A percentile compares a stretch with the other conserved stretches of the same genome.
Conservation (phyloP, 2,329 filamentous ascomycete genomes). For the Alternaria burnsii region DNA sequence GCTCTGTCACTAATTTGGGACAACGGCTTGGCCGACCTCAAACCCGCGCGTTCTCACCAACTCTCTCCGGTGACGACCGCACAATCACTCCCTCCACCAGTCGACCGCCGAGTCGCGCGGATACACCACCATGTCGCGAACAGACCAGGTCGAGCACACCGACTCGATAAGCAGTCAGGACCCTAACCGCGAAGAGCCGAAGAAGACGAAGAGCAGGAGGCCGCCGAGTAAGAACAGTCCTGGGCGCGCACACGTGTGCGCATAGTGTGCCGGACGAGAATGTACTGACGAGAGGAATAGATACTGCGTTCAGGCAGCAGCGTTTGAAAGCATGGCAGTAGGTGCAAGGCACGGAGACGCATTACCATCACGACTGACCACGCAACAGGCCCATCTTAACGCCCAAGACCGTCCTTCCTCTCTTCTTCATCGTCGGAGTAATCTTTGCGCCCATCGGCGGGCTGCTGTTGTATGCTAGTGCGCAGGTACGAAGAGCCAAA, state of each 20-base stretch:
- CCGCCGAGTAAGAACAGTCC: conserved; percentile 77
- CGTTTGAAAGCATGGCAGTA: conserved; percentile 98
- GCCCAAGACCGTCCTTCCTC: conserved; percentile 88
- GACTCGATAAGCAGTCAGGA: conserved; percentile 57
- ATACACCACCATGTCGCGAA: conserved; percentile 55
- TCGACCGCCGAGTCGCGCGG: conserved; percentile 43
- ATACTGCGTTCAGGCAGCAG: conserved; percentile 97
- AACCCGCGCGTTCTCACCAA: conserved; percentile 31
- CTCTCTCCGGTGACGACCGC: conserved; percentile 15
- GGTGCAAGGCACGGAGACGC: conserved; percentile 50
- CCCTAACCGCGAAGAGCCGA: conserved; percentile 50
- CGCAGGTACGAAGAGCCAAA: conserved; percentile 65
- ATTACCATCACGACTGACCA: conserved; percentile 48
- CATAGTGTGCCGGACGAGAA: background rate
- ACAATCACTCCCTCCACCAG: conserved; percentile 22
- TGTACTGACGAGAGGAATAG: conserved; percentile 57
- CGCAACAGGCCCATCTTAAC: conserved; percentile 83
- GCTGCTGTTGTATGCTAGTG: conserved; percentile 83
- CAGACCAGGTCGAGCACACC: conserved; percentile 53
- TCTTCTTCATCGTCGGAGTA: conserved; percentile 89
- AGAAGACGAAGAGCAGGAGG: conserved; percentile 86
- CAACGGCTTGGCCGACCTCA: conserved; percentile 29
- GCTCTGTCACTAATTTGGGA: conserved; percentile 35
- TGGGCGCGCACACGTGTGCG: background rate
- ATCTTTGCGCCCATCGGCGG: conserved; percentile 95